These are phyloP conservation scores for Talaromyces sp. DNA, from an alignment of 2,329 filamentous ascomycete genomes.

Conservation along the genomic window DNA sequence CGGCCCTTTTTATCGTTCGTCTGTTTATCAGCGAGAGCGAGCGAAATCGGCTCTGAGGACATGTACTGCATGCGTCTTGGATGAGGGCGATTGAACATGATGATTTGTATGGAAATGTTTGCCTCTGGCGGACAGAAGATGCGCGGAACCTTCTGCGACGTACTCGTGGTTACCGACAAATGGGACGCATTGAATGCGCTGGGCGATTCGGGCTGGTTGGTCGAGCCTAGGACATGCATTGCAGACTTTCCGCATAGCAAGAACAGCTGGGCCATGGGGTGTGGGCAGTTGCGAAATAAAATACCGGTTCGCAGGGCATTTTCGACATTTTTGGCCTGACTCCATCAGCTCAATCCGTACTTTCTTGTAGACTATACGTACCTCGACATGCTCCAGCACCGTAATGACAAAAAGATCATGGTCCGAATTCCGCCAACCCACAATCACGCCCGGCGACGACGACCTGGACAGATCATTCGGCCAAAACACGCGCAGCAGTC, in stretches of 20 bases:
- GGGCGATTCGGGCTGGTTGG: conserved; percentile 57
- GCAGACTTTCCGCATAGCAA: conserved; percentile 75
- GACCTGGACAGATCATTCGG: conserved; percentile 75
- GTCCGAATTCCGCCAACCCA: conserved; percentile 92
- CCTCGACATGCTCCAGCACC: conserved; percentile 85
- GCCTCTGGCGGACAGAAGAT: conserved; percentile 64
- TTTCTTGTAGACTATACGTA: conserved; percentile 39
- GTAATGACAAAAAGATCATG: conserved; percentile 87
- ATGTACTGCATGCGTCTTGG: conserved; percentile 94
- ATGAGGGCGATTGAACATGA: conserved; percentile 80
- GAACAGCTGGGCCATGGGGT: conserved; percentile 75
- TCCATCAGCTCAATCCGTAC: not conserved
- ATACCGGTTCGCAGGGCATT: conserved; percentile 79
- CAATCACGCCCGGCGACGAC: conserved; percentile 73
- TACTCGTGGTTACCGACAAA: conserved; percentile 56
- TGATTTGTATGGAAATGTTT: conserved; percentile 73
- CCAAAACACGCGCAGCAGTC: conserved; percentile 98
- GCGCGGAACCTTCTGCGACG: conserved; percentile 55
- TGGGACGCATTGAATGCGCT: conserved; percentile 61
- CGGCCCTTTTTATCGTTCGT: conserved; percentile 29
- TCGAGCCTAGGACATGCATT: conserved; percentile 79
- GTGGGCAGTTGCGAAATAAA: conserved; percentile 74
- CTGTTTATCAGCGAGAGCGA: conserved; percentile 73
- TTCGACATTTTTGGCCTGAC: conserved; percentile 71
- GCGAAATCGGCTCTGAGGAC: conserved; percentile 79